A percentile compares a stretch with the other conserved stretches of the same genome.
These are phyloP conservation scores for Fusarium sublunatum DNA, from an alignment of 2,329 filamentous ascomycete genomes.

Conservation along the genomic window DNA sequence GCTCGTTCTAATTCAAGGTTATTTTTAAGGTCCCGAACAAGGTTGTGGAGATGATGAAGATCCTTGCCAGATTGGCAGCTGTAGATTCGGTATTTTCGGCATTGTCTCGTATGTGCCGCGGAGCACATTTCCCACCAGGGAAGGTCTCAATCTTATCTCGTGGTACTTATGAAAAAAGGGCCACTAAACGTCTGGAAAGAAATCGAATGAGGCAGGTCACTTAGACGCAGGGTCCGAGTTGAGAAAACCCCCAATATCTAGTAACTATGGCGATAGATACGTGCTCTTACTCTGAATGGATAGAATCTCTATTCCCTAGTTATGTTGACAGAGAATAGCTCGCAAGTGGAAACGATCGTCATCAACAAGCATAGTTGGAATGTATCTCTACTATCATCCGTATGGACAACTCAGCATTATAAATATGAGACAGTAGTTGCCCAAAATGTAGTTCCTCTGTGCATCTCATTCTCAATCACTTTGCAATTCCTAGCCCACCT, in stretches of 20 bases:
- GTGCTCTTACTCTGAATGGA: background rate
- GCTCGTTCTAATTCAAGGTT: background rate
- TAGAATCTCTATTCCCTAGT: slow-evolving; percentile 11
- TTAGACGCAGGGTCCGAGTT: background rate
- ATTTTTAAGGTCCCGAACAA: background rate
- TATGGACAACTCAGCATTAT: background rate
- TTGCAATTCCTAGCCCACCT: background rate
- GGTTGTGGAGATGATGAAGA: background rate
- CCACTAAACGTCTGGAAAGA: slow-evolving; percentile 1
- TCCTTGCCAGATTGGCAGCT: background rate
- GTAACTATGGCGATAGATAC: background rate
- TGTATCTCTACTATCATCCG: fast-evolving
- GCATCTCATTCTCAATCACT: background rate
- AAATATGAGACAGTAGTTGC: slow-evolving; percentile 1
- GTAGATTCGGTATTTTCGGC: too few species aligned
- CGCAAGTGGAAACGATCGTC: slow-evolving; percentile 18
- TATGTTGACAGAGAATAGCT: slow-evolving; percentile 8
- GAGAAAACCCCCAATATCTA: background rate
- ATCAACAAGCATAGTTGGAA: background rate
- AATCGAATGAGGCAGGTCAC: slow-evolving; percentile 21
- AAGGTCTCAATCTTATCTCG: slow-evolving; percentile 12
- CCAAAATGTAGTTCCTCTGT: background rate
- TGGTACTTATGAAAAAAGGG: background rate
- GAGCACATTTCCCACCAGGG: slow-evolving; percentile 7
- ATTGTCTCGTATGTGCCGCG: slow-evolving; percentile 16